Conservation (phyloP, 306 rosid species). For the Chamaecrista fasciculata region DNA sequence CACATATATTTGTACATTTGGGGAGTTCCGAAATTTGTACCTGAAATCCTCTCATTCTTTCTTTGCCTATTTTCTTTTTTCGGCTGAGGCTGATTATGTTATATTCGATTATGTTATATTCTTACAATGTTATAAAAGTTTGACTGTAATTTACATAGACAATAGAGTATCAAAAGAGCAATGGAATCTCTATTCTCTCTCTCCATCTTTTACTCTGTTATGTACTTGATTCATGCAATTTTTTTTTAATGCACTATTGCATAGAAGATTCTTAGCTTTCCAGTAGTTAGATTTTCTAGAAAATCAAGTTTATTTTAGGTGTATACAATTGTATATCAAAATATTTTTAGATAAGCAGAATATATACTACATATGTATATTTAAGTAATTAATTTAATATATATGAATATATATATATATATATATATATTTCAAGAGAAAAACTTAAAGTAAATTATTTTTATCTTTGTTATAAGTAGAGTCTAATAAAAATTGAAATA, state of each 20-base stretch:
- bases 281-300: not conserved
- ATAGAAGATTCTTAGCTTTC: not conserved
- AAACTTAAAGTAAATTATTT: too few species aligned
- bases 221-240: not conserved
- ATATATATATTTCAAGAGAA: too few species aligned
- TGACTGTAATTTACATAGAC: not conserved
- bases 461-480: too few species aligned
- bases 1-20: not conserved
- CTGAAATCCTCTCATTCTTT: not conserved
- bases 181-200: not conserved
- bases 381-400: too few species aligned
- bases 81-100: constrained; percentile 22
- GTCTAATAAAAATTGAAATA: too few species aligned
- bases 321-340: too few species aligned
- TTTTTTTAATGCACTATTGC: not conserved
- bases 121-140: constrained; percentile 11
- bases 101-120: constrained; percentile 9
- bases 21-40: not conserved
- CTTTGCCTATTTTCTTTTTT: not conserved
- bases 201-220: not conserved
- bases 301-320: too few species aligned
- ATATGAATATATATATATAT: too few species aligned
- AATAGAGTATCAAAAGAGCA: not conserved
- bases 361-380: too few species aligned
- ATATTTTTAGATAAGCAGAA: too few species aligned